A percentile compares a stretch with the other conserved stretches of the same genome.
These are phyloP conservation scores for Rosa lucieae DNA, from an alignment of 306 rosid genomes.

Conservation along the genomic window DNA sequence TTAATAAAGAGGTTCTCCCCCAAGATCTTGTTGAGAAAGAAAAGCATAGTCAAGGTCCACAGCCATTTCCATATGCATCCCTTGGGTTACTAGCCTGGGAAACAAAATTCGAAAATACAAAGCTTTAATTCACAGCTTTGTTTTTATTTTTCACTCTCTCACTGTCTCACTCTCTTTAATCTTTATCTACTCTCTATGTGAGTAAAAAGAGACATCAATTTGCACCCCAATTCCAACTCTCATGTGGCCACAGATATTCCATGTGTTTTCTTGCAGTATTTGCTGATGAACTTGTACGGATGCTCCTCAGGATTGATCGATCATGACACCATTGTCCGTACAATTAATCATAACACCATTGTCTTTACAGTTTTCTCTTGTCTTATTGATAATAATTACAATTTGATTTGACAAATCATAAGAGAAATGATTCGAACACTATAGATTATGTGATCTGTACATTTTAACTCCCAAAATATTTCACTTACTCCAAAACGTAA, in stretches of 20 bases:
- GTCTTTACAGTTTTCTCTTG: neutral
- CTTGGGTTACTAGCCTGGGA: slow-evolving; percentile 5
- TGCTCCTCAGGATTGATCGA: neutral
- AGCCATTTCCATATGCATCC: neutral
- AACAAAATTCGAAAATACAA: slow-evolving; percentile 26
- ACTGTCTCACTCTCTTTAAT: slow-evolving; percentile 6
- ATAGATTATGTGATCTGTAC: neutral
- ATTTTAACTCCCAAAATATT: neutral
- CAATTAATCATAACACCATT: neutral
- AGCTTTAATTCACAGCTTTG: slow-evolving; percentile 32
- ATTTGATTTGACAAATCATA: slow-evolving; percentile 1
- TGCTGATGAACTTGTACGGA: neutral
- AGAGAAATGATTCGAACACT: neutral
- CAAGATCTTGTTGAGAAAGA: slow-evolving; percentile 67
- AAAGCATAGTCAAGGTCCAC: slow-evolving; percentile 72
- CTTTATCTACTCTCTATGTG: slow-evolving; percentile 35
- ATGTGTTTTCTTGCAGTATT: neutral
- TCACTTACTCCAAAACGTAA: neutral
- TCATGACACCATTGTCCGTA: neutral
- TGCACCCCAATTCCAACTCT: slow-evolving; percentile 10
- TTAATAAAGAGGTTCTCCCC: slow-evolving; percentile 44
- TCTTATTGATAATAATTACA: neutral
- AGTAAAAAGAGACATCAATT: slow-evolving; percentile 17
- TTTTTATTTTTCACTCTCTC: slow-evolving; percentile 20
- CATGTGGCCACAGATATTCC: slow-evolving; percentile 1